Evolutionary conservation across 2,329 filamentous ascomycete genomes (phyloP), one percentile per base, ranked within the genome.

Genomic region (Verticillium dahliae): DNA sequence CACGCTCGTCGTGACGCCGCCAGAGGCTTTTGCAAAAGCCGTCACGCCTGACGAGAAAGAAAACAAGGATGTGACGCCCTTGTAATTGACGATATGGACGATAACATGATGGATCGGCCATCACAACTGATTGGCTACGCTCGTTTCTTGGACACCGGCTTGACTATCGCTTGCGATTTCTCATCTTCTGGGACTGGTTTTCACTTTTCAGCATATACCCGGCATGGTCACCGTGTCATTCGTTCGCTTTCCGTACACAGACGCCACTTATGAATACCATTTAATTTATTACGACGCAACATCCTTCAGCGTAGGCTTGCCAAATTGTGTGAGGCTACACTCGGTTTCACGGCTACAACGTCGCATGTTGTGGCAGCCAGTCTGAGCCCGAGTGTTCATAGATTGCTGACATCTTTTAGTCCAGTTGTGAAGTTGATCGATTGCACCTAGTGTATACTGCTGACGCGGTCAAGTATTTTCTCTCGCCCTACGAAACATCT

Each of bases 1-100:
- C 18, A 65, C 64, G 11, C 59, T 65, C 6, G 62, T 65, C 1
- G 64, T 58, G 13, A 64, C 62, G 9, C 58, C 64, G 34, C 61
- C 64, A 5, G 59, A 58, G n/a, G 37, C 18, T 6, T 58, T 50
- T 22, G 41, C 41, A 22, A 50, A 50, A 18, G 41, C n/a, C 6
- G 2, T 50, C 6, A 50, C 41, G 41, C 41, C 41, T 22, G 41
- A 50, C 22, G 41, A 9, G n/a, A 22, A 27, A 2, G 41, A 22
- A n/a, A 50, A 50, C 1, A 50, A 50, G 41, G 15, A 50, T 0
- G 22, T 18, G 41, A 50, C 41, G 41, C 41, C 41, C 41, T 11
- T 50, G 18, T 50, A 22, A 50, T 50, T 15, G 18, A 22, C 1
- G n/a, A 10, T 6, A 15, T 22, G 35, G 35, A 37, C 35, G 35